phyloP scores from a whole-genome alignment of 768 basidiomycete genomes.

The Pisolithus tinctorius region DNA sequence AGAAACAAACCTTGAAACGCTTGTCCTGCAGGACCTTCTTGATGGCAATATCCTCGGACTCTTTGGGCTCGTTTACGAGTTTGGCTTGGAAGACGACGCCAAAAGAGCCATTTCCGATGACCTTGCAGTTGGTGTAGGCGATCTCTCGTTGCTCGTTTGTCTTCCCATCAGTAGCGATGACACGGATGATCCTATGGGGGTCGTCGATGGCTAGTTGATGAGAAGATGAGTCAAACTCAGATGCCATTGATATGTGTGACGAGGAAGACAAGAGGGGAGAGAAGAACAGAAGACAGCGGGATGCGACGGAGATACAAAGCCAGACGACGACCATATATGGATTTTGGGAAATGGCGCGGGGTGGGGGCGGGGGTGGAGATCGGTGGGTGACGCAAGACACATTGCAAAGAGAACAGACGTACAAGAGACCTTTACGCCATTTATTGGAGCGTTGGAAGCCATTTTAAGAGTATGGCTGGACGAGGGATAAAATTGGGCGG shows the following conservation, averaged over 20 bases:
- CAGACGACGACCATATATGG: slow-evolving; percentile 23
- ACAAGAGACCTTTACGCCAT: slow-evolving; percentile 84
- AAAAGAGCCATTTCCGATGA: slow-evolving; percentile 98
- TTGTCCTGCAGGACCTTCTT: slow-evolving; percentile 99
- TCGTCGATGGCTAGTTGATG: slow-evolving; percentile 74
- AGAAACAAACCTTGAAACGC: slow-evolving; percentile 88
- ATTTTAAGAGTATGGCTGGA: slow-evolving; percentile 32
- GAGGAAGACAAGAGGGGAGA: slow-evolving; percentile 32
- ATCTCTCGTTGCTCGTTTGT: slow-evolving; percentile 81
- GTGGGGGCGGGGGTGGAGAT: background rate
- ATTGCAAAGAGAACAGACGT: slow-evolving; percentile 31
- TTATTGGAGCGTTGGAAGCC: slow-evolving; percentile 76
- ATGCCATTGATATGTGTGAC: slow-evolving; percentile 23
- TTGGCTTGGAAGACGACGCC: slow-evolving; percentile 98
- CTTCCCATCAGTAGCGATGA: slow-evolving; percentile 93
- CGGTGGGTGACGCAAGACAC: slow-evolving; percentile 3
- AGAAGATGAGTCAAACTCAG: slow-evolving; percentile 16
- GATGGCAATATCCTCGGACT: slow-evolving; percentile 90
- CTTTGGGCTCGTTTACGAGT: slow-evolving; percentile 60
- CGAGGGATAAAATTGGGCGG: background rate
- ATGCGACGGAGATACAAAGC: slow-evolving; percentile 16
- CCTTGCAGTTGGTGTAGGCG: slow-evolving; percentile 95
- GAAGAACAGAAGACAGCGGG: slow-evolving; percentile 17
- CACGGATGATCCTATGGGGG: slow-evolving; percentile 93
- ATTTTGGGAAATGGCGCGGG: slow-evolving; percentile 11